A percentile compares a stretch with the other conserved stretches of the same genome.
Evolutionary conservation across 768 basidiomycete genomes (phyloP).

Genomic region (Candolleomyces aberdarensis): DNA sequence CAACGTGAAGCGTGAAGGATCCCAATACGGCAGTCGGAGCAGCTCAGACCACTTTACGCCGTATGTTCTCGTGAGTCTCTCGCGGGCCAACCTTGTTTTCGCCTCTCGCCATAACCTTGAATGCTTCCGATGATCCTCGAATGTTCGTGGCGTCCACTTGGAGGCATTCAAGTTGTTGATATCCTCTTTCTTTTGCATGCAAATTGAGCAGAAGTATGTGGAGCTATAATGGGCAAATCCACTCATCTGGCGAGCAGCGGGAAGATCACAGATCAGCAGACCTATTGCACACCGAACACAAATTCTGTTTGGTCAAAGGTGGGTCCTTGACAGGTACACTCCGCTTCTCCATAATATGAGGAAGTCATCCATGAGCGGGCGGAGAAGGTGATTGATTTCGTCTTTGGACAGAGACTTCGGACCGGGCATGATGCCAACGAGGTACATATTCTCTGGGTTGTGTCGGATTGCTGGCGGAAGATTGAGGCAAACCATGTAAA

Average conservation of each 20-base stretch:
- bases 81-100: background rate
- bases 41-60: constrained; percentile 16
- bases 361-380: constrained; percentile 31
- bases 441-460: constrained; percentile 15
- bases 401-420: constrained; percentile 13
- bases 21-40: constrained; percentile 30
- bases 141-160: background rate
- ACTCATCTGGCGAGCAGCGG: constrained; percentile 21
- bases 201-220: constrained; percentile 10
- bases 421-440: constrained; percentile 18
- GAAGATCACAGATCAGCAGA: constrained; percentile 29
- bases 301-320: constrained; percentile 12
- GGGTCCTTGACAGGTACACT: constrained; percentile 18
- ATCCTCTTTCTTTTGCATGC: background rate
- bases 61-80: constrained; percentile 13
- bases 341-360: constrained; percentile 24
- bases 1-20: constrained; percentile 13
- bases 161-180: constrained; percentile 1
- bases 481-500: constrained; percentile 29
- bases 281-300: constrained; percentile 8
- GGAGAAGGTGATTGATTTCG: constrained; percentile 31
- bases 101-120: constrained; percentile 5
- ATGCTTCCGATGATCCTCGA: background rate
- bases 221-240: constrained; percentile 16
- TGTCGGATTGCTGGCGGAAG: constrained; percentile 25